Percentiles rank a stretch among this genome's conserved stretches.
phyloP scores from a whole-genome alignment of 1,139 yeast genomes.

The Taiozyma sp. region DNA sequence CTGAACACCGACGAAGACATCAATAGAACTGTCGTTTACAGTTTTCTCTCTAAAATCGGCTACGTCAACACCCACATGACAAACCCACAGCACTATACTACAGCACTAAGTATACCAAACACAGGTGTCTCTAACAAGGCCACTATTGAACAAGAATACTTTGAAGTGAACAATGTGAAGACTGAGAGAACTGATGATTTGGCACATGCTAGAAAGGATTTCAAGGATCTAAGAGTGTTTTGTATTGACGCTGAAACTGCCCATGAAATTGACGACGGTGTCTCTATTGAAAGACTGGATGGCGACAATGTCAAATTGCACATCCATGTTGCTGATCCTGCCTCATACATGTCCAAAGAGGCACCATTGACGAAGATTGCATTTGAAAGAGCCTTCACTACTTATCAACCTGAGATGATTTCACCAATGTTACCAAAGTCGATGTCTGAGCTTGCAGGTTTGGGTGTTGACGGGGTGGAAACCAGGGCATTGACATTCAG shows the following conservation, averaged over 20 bases:
- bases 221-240: constrained; percentile 50
- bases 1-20: constrained; percentile 14
- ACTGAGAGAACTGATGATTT: constrained; percentile 31
- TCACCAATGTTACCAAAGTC: constrained; percentile 68
- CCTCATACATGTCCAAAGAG: constrained; percentile 48
- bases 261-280: constrained; percentile 92
- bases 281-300: constrained; percentile 47
- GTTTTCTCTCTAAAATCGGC: constrained; percentile 33
- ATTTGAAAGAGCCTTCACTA: constrained; percentile 56
- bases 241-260: constrained; percentile 84
- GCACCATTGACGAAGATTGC: constrained; percentile 57
- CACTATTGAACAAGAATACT: constrained; percentile 40
- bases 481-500: constrained; percentile 50
- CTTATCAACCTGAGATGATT: constrained; percentile 68
- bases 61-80: constrained; percentile 28
- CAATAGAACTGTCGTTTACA: constrained; percentile 40
- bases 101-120: constrained; percentile 37
- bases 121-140: constrained; percentile 35
- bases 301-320: constrained; percentile 41
- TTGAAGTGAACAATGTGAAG: constrained; percentile 25
- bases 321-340: constrained; percentile 87
- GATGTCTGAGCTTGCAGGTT: constrained; percentile 49
- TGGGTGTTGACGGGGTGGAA: constrained; percentile 43
- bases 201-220: constrained; percentile 32
- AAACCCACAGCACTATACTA: constrained; percentile 47